Evolutionary conservation across 495 filamentous ascomycete genomes (phyloP).

Genomic region (Podospora comata): DNA sequence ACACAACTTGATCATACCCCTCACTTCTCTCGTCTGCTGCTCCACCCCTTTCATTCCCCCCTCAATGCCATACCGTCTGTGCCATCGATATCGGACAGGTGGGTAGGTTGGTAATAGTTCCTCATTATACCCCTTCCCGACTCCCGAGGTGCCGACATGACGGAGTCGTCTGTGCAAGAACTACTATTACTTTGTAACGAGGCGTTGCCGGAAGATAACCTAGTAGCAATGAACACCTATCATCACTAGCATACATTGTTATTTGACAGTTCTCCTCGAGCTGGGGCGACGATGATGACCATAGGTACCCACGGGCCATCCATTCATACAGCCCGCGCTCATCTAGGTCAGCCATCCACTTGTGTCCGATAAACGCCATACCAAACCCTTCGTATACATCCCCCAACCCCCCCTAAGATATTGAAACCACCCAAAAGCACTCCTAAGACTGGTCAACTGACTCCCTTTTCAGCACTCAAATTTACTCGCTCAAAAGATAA

Average conservation of each 20-base stretch:
- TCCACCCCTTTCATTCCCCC: constrained; percentile 1
- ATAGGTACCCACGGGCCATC: not conserved
- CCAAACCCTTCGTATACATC: not conserved
- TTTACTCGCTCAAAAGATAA: not conserved
- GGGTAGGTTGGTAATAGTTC: constrained; percentile 2
- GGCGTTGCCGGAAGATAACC: too few relatives aligned
- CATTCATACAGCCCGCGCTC: not conserved
- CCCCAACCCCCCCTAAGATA: not conserved
- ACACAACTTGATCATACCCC: not conserved
- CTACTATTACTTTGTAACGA: too few relatives aligned
- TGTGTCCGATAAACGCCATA: too few relatives aligned
- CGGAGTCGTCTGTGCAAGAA: too few relatives aligned
- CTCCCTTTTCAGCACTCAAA: not conserved
- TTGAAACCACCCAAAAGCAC: not conserved
- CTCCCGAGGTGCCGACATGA: not conserved
- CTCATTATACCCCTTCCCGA: too few relatives aligned
- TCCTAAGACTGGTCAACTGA: constrained; percentile 2
- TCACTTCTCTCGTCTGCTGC: not conserved
- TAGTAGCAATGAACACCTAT: too few relatives aligned
- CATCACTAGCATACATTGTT: not conserved
- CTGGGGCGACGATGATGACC: too few relatives aligned
- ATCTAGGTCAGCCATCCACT: not conserved
- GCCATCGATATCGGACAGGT: constrained; percentile 1
- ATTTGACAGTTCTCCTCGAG: not conserved
- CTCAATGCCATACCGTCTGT: constrained; percentile 10